Base-by-base conservation (phyloP, 78 protist species). In the Guillardia theta region DNA sequence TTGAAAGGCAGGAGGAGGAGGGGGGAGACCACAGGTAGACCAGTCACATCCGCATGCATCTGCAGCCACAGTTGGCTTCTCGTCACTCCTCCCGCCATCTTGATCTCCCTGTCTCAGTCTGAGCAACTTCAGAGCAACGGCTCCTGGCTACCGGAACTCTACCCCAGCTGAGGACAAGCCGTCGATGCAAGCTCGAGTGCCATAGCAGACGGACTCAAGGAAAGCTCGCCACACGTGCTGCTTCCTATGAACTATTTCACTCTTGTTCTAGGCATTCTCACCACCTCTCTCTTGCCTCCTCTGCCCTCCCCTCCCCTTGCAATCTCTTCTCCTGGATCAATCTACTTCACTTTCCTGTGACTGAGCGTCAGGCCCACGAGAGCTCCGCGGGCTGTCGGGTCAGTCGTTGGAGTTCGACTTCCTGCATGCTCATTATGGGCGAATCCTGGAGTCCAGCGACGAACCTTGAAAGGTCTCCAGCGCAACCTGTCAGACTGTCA, bases 11-110 rank as follows among this genome's bases (percentile, higher is more conserved):
- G n/a, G n/a, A n/a, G n/a, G n/a, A n/a, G n/a, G n/a, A n/a, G n/a
- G n/a, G n/a, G n/a, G n/a, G n/a, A n/a, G n/a, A 3, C 22, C 48
- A 88, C 93, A 5, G 64, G 50, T 30, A 88, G 9, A 33, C 94
- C 94, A 1, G 88, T 45, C 44, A 58, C 94, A 58, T 92, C 88
- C 21, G 94, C 94, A 30, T 92, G 94, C 94, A 92, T 92, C 83
- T 70, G 33, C 15, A 64, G 80, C 94, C 94, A 92, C 22, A 64
- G 19, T 24, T 12, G 37, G 39, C 80, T 54, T n/a, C 83, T 48
- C 8, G 93, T 88, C 1, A 78, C 93, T 33, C 93, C 93, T 41
- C 93, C 93, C 0, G 93, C 93, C 37, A 88, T 24, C 12, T 33
- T 41, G 48, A 48, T 10, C 48, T 1, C 50, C 80, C 36, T 50